Base-by-base conservation (phyloP, 371 early-diverging fungal species). In the Capillidium heterosporum region DNA sequence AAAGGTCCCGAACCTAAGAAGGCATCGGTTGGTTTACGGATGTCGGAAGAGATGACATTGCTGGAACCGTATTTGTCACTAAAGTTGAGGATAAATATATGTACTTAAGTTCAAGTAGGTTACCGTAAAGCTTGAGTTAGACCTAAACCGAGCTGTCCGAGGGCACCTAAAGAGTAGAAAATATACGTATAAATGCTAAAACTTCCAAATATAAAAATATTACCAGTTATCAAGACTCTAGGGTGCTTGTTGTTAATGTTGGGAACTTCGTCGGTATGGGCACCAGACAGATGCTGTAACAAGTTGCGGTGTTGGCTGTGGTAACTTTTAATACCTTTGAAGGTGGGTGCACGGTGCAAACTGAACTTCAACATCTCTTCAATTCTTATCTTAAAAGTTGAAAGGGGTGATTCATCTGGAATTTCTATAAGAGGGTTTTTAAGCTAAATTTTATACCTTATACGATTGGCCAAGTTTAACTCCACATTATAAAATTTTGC, bases 121-220 rank as follows among this genome's bases (percentile, higher is more conserved):
- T 64, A 67, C 66, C 61, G 61, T 7, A 77, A 67, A 17, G 70
- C 65, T 59, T 71, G 67, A 59, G 71, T 73, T 61, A 77, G 62
- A 32, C 71, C 75, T 40, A 73, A 66, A n/a, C 77, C 77, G 40
- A 77, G 72, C 61, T 77, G 77, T 11, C 77, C 77, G 29, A 75
- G 65, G 32, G 67, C 65, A 44, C 67, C 67, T 66, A 52, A 28
- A 28, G 8, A 27, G 31, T 31, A 51, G 24, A 32, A 27, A 27
- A 17, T 47, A 23, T 31, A 40, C 40, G 40, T 3, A 29, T n/a
- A 10, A 39, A 15, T 52, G 21, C 3, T 13, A 3, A n/a, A 32
- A n/a, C 21, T 39, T 7, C 8, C 19, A 49, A 24, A 28, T 32
- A 29, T 31, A 7, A 35, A 21, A 2, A 28, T 2, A 51, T 59